Percentiles rank a stretch among this genome's conserved stretches.
Evolutionary conservation across 2,329 filamentous ascomycete species (phyloP).

Genomic region (Orbilia ellipsospora): DNA sequence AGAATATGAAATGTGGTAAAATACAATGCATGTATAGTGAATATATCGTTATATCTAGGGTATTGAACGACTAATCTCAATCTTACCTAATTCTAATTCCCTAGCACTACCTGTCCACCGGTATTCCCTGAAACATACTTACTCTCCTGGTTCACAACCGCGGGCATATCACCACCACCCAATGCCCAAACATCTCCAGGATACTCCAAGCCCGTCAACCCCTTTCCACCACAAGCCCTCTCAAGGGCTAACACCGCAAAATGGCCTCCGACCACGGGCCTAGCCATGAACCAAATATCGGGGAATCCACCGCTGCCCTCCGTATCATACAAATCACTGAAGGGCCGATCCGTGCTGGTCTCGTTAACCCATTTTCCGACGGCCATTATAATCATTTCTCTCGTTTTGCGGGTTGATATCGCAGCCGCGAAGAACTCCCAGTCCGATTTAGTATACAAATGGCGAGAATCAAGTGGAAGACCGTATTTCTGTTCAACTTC

Average conservation of each 20-base stretch:
- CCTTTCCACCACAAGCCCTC: constrained; percentile 78
- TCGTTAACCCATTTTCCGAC: constrained; percentile 87
- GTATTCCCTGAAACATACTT: neutral
- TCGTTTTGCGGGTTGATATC: constrained; percentile 75
- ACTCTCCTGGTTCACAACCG: no score
- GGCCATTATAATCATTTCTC: constrained; percentile 76
- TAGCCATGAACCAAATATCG: constrained; percentile 78
- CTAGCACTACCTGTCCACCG: constrained; percentile 11
- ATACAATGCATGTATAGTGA: neutral
- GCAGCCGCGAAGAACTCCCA: constrained; percentile 92
- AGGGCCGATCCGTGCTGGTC: constrained; percentile 78
- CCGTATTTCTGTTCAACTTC: constrained; percentile 83
- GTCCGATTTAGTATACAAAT: constrained; percentile 87
- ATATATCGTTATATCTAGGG: neutral
- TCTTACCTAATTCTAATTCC: neutral
- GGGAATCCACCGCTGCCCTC: constrained; percentile 81
- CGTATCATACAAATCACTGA: constrained; percentile 85
- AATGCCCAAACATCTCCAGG: constrained; percentile 49
- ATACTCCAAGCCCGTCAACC: constrained; percentile 69
- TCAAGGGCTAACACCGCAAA: constrained; percentile 87
- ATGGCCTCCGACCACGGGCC: constrained; percentile 85
- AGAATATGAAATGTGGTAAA: no score
- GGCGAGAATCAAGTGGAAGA: constrained; percentile 81
- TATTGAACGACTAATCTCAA: neutral
- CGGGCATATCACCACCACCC: constrained; percentile 1